Evolutionary conservation across 768 basidiomycete species (phyloP).

Genomic region (Austroboletus eburneus): DNA sequence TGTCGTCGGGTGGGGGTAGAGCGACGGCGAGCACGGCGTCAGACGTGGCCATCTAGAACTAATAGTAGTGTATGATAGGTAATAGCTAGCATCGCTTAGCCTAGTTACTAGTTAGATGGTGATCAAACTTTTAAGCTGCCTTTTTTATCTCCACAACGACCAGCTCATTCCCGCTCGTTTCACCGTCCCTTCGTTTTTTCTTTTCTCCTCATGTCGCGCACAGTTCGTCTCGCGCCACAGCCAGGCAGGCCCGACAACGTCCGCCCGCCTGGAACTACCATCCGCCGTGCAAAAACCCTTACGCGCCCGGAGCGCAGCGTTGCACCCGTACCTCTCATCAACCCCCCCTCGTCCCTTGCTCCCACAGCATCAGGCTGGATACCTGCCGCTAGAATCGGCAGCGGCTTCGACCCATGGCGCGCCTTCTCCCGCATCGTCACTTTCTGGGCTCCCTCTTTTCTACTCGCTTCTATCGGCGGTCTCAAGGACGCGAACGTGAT

Average conservation of each 20-base stretch:
- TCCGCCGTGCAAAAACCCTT: slow-evolving; percentile 91
- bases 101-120: too few relatives aligned
- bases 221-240: slow-evolving; percentile 17
- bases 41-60: slow-evolving; percentile 15
- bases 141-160: too few relatives aligned
- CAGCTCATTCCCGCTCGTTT: not conserved
- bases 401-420: slow-evolving; percentile 63
- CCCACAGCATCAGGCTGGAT: slow-evolving; percentile 36
- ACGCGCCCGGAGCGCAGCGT: slow-evolving; percentile 94
- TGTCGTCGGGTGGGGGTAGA: too few relatives aligned
- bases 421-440: slow-evolving; percentile 76
- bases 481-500: slow-evolving; percentile 71
- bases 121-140: too few relatives aligned
- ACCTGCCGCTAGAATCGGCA: slow-evolving; percentile 27
- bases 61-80: too few relatives aligned
- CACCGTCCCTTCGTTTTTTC: not conserved
- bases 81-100: too few relatives aligned
- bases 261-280: slow-evolving; percentile 54
- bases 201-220: slow-evolving; percentile 16
- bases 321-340: slow-evolving; percentile 91
- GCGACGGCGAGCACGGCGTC: not conserved
- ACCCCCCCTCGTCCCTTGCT: slow-evolving; percentile 55
- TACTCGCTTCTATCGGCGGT: slow-evolving; percentile 71
- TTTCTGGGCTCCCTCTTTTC: slow-evolving; percentile 84
- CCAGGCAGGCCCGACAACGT: slow-evolving; percentile 37